phyloP scores from a whole-genome alignment of 1,284 basidiomycete species.

The Austroboletus sp. region DNA sequence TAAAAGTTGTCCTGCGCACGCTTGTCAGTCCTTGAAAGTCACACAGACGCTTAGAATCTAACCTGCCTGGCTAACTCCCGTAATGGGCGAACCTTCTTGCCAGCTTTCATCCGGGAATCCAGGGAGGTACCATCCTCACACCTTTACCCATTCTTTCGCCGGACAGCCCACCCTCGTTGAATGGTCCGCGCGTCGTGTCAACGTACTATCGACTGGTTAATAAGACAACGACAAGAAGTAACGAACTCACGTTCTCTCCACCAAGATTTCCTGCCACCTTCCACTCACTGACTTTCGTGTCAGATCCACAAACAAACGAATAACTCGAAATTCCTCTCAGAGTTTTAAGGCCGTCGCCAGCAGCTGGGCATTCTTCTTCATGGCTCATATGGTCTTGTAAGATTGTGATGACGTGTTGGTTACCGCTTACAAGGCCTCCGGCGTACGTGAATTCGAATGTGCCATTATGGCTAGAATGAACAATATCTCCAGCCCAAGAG shows the following conservation, averaged over 20 bases:
- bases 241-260: constrained; percentile 37
- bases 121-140: constrained; percentile 44
- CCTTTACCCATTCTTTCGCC: constrained; percentile 41
- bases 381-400: constrained; percentile 52
- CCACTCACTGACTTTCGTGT: constrained; percentile 36
- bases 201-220: constrained; percentile 14
- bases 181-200: constrained; percentile 40
- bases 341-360: constrained; percentile 39
- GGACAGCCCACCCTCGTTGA: constrained; percentile 46
- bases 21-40: constrained; percentile 1
- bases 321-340: constrained; percentile 44
- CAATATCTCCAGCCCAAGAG: constrained; percentile 41
- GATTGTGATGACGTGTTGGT: constrained; percentile 44
- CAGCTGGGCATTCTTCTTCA: constrained; percentile 40
- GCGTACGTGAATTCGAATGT: constrained; percentile 25
- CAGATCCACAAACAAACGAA: constrained; percentile 36
- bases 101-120: constrained; percentile 43
- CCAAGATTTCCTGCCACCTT: constrained; percentile 46
- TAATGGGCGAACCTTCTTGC: constrained; percentile 36
- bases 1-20: constrained; percentile 37
- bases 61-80: constrained; percentile 34
- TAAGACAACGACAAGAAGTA: neutral
- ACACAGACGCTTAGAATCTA: neutral
- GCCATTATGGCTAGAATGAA: constrained; percentile 30
- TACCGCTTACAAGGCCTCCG: constrained; percentile 19